phyloP scores from a whole-genome alignment of 2,329 filamentous ascomycete genomes.

The Bipolaris bicolor region DNA sequence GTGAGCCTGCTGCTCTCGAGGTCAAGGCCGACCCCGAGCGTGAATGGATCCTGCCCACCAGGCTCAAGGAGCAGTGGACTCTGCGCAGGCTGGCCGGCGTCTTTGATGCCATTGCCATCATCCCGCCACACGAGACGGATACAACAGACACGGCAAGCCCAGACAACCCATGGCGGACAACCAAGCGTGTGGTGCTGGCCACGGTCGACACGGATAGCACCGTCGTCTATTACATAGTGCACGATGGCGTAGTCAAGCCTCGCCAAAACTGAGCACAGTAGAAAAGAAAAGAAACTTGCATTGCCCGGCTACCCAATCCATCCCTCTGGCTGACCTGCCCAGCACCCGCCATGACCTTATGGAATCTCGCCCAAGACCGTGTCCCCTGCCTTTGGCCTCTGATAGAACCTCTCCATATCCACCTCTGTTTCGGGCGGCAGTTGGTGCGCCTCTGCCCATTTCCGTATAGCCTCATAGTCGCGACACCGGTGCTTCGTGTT shows the following conservation, averaged over 20 bases:
- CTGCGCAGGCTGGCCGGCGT: constrained; percentile 69
- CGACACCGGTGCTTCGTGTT: constrained; percentile 66
- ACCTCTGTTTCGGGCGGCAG: constrained; percentile 50
- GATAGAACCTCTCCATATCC: constrained; percentile 52
- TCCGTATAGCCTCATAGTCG: constrained; percentile 60
- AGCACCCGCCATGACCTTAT: constrained; percentile 21
- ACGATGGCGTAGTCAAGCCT: constrained; percentile 86
- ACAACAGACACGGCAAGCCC: constrained; percentile 16
- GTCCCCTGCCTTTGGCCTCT: constrained; percentile 47
- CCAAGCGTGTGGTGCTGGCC: constrained; percentile 75
- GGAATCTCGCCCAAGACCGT: constrained; percentile 38
- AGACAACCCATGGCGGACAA: constrained; percentile 52
- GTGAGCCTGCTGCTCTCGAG: constrained; percentile 51
- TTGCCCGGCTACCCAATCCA: constrained; percentile 1
- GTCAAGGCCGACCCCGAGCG: constrained; percentile 51
- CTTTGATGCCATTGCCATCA: constrained; percentile 63
- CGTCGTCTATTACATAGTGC: constrained; percentile 82
- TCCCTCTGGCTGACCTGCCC: constrained; percentile 14
- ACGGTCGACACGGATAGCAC: constrained; percentile 81
- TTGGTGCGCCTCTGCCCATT: constrained; percentile 63
- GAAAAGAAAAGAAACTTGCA: background rate
- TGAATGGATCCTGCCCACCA: constrained; percentile 80
- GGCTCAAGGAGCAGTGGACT: constrained; percentile 75
- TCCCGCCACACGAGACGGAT: constrained; percentile 50
- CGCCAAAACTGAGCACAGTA: constrained; percentile 69